A percentile compares a stretch with the other conserved stretches of the same genome.
Conservation (phyloP, 2,329 filamentous ascomycete species). For the Claviceps africana region DNA sequence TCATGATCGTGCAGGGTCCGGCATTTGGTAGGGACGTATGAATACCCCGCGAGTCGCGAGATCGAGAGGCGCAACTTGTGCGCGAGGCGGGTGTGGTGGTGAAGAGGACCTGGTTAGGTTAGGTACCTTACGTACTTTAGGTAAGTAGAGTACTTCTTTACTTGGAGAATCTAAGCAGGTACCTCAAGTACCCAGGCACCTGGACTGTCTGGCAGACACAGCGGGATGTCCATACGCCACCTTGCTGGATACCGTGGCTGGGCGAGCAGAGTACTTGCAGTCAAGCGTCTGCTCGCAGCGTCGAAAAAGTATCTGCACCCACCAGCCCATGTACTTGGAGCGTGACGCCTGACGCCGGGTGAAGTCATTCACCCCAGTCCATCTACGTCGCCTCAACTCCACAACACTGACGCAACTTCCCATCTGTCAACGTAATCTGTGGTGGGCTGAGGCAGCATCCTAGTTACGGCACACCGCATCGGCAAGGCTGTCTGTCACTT, state of each 20-base stretch:
- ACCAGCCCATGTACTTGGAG: background rate
- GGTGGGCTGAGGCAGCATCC: background rate
- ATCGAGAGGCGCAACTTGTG: background rate
- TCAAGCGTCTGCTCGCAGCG: background rate
- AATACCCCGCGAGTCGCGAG: background rate
- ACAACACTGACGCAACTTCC: constrained; percentile 3
- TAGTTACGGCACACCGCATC: background rate
- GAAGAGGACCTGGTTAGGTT: background rate
- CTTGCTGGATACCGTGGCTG: background rate
- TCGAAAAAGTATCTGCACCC: background rate
- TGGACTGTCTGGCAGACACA: no score
- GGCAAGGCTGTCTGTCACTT: background rate
- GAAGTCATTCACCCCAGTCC: background rate
- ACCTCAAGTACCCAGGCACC: no score
- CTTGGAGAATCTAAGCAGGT: no score
- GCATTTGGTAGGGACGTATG: background rate
- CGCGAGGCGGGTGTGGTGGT: background rate
- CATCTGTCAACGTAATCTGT: background rate
- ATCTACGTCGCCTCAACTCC: background rate
- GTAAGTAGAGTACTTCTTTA: no score
- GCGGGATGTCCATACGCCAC: background rate
- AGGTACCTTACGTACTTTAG: no score
- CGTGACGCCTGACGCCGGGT: background rate
- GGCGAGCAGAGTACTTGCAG: background rate
- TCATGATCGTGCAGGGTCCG: background rate